Evolutionary conservation across 73 alveolate species (phyloP), one percentile per base, ranked within the genome.

Genomic region (Paramecium sonneborni): DNA sequence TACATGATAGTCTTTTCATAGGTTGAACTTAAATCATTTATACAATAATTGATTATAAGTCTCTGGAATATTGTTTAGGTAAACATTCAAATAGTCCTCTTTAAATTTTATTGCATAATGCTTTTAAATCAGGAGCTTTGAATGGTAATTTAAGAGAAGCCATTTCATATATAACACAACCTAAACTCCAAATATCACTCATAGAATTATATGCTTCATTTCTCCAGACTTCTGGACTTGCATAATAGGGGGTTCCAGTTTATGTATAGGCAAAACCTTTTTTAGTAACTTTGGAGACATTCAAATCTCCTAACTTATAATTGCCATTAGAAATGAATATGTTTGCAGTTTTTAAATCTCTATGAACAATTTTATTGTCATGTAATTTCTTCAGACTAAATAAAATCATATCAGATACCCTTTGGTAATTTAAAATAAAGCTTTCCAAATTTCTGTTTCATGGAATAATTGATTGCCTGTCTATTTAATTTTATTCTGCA

Each of bases 121-220:
- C 93, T 92, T 97, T 96, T 98, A 97, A 92, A 85, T 96, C 97
- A 48, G 91, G 96, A 3, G 98, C 99, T 57, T 96, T 93, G 92
- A 97, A 97, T 9, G 99, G 99, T 24, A 99, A 98, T 70, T 94
- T 96, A 32, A 97, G 93, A 32, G 98, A 92, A 30, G 96, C 96
- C 97, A 96, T 93, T 93, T 97, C 99, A 92, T 97, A 97, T 37
- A 97, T 86, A 30, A 97, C 99, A 84, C 99, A 97, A 15, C 99
- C 99, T 35, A 97, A 85, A 6, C 98, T 94, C 99, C 99, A 97
- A 32, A 97, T 95, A 94, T 97, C 99, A 87, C 99, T 96, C 94
- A 94, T 95, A 6, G 95, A 91, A 85, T 96, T 99, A 90, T 97
- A 97, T 34, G 99, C 99, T 76, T 96, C 88, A 94, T 97, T 99